Conservation (phyloP, 768 basidiomycete genomes). For the Phylloporus arenicola region DNA sequence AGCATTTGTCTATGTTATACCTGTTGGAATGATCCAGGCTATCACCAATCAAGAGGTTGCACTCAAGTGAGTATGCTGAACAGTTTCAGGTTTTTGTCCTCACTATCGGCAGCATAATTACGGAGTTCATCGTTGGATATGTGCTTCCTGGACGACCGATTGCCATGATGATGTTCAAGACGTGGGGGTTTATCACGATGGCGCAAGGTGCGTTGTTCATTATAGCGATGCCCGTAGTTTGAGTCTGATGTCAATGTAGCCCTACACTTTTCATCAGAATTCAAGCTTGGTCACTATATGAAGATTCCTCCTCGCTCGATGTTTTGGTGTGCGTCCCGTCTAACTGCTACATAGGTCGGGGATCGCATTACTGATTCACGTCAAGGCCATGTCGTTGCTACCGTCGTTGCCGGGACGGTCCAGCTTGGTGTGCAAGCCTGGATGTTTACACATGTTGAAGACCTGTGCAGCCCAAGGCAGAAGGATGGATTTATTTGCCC, state of each 20-base stretch:
- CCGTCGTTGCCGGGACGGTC: slow-evolving; percentile 58
- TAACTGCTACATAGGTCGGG: not conserved
- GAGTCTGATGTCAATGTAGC: not conserved
- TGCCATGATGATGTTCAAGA: slow-evolving; percentile 79
- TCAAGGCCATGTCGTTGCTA: slow-evolving; percentile 53
- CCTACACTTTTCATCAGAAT: not conserved
- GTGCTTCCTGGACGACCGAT: slow-evolving; percentile 57
- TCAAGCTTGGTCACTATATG: slow-evolving; percentile 1
- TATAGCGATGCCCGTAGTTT: too few species aligned
- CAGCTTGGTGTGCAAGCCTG: slow-evolving; percentile 65
- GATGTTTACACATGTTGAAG: slow-evolving; percentile 42
- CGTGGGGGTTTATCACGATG: slow-evolving; percentile 65
- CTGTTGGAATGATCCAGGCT: slow-evolving; percentile 71
- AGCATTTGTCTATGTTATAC: slow-evolving; percentile 63
- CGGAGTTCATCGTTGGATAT: slow-evolving; percentile 53
- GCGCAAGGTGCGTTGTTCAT: slow-evolving; percentile 29
- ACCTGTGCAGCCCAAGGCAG: slow-evolving; percentile 27
- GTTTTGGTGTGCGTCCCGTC: slow-evolving; percentile 43
- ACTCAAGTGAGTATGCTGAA: slow-evolving; percentile 7
- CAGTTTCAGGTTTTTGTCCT: not conserved
- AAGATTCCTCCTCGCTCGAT: slow-evolving; percentile 29
- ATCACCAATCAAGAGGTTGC: slow-evolving; percentile 79
- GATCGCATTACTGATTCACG: not conserved
- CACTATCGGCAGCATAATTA: slow-evolving; percentile 43
- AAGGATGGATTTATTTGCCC: slow-evolving; percentile 65